phyloP scores from a whole-genome alignment of 768 basidiomycete genomes.

The Crassisporium funariophilum region DNA sequence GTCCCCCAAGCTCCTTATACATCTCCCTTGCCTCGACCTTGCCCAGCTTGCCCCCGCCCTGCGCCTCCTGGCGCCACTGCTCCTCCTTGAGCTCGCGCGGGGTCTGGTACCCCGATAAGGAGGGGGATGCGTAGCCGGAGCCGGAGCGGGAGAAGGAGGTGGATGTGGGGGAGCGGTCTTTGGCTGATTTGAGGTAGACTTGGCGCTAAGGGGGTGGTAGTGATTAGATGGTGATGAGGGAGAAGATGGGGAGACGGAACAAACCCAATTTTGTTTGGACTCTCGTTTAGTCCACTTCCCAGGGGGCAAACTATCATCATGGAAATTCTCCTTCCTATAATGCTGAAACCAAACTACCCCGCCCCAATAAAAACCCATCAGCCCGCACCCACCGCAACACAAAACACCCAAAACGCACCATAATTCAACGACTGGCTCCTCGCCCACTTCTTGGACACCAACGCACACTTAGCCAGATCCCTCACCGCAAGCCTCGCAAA shows the following conservation, averaged over 20 bases:
- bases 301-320: constrained; percentile 73
- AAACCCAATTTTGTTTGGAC: constrained; percentile 91
- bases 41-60: constrained; percentile 54
- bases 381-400: not conserved
- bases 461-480: constrained; percentile 75
- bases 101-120: constrained; percentile 69
- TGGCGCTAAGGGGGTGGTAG: constrained; percentile 47
- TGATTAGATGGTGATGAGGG: constrained; percentile 5
- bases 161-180: constrained; percentile 41
- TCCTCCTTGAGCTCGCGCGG: constrained; percentile 81
- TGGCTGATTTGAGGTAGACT: constrained; percentile 45
- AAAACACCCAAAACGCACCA: constrained; percentile 45
- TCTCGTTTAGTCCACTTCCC: constrained; percentile 93
- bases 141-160: constrained; percentile 34
- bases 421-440: constrained; percentile 92
- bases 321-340: constrained; percentile 85
- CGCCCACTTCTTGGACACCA: constrained; percentile 86
- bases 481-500: constrained; percentile 62
- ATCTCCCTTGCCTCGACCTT: constrained; percentile 88
- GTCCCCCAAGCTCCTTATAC: constrained; percentile 89
- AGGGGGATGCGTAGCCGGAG: constrained; percentile 55
- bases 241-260: constrained; percentile 20
- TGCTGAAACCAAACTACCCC: constrained; percentile 97
- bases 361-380: constrained; percentile 3
- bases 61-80: constrained; percentile 63